Evolutionary conservation across 371 early-diverging fungal genomes (phyloP).

Genomic region (Apophysomyces ossiformis): DNA sequence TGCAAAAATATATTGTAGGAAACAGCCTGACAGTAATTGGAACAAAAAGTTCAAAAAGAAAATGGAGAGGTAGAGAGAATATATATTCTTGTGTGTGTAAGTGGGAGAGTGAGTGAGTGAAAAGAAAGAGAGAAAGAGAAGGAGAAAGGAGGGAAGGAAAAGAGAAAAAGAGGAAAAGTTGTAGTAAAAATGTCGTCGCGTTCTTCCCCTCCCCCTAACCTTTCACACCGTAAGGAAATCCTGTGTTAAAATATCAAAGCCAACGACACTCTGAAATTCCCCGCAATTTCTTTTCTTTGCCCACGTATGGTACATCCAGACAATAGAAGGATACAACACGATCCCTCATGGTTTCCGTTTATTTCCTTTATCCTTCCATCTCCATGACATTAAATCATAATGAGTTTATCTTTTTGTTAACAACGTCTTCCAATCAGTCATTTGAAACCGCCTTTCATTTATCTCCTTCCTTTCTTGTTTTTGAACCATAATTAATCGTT

Average conservation of each 20-base stretch:
- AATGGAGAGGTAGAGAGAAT: neutral
- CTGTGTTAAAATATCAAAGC: slow-evolving; percentile 7
- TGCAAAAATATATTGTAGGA: neutral
- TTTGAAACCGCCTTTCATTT: neutral
- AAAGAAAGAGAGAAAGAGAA: neutral
- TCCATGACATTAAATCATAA: neutral
- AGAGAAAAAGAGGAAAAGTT: slow-evolving; percentile 2
- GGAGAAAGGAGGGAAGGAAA: slow-evolving; percentile 2
- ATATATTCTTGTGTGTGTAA: no score
- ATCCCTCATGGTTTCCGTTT: neutral
- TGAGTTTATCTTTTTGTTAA: neutral
- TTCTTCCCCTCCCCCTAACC: slow-evolving; percentile 1
- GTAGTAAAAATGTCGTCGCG: slow-evolving; percentile 5
- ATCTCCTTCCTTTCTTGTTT: slow-evolving; percentile 3
- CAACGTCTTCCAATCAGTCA: neutral
- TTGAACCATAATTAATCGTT: slow-evolving; percentile 1
- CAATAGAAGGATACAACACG: no score
- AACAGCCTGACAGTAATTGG: neutral
- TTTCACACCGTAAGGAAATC: neutral
- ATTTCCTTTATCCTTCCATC: neutral
- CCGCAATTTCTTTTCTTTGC: neutral
- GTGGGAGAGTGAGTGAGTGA: neutral
- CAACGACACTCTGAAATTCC: slow-evolving; percentile 5
- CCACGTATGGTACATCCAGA: no score
- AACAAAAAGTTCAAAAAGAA: neutral